These are phyloP conservation scores for Xerocomellus intermedius DNA, from an alignment of 768 basidiomycete genomes.

Conservation along the genomic window DNA sequence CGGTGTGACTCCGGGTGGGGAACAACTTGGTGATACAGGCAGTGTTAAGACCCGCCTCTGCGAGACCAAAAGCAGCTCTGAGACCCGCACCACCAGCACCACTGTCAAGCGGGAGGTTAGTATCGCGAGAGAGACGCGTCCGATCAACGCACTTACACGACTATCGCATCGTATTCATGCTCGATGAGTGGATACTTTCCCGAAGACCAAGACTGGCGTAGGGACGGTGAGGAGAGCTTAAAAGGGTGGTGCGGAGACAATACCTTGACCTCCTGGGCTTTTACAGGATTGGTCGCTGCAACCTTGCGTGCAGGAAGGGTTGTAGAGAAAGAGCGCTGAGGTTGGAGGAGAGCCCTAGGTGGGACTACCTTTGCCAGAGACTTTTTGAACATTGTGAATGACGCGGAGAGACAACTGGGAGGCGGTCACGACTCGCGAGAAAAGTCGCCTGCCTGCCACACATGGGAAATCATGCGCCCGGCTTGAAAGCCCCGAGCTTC, in stretches of 20 bases:
- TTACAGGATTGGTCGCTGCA: constrained; percentile 69
- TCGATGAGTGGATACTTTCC: constrained; percentile 97
- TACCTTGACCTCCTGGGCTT: constrained; percentile 83
- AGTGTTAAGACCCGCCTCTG: constrained; percentile 97
- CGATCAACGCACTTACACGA: constrained; percentile 71
- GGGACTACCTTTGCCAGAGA: constrained; percentile 41
- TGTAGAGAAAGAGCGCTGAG: constrained; percentile 62
- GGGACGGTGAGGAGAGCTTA: not conserved
- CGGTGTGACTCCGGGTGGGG: constrained; percentile 97
- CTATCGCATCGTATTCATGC: constrained; percentile 98
- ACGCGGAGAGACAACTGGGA: constrained; percentile 7
- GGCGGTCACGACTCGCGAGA: constrained; percentile 14
- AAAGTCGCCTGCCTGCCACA: too few relatives aligned
- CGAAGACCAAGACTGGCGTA: constrained; percentile 64
- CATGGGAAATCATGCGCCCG: too few relatives aligned
- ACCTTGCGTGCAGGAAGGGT: constrained; percentile 59
- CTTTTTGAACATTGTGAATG: constrained; percentile 60
- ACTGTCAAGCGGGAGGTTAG: constrained; percentile 41
- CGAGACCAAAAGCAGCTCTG: constrained; percentile 96
- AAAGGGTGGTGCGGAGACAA: constrained; percentile 9
- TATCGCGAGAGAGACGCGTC: not conserved
- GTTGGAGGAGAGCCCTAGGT: constrained; percentile 44
- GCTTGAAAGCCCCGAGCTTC: too few relatives aligned
- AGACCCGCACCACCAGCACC: constrained; percentile 98
- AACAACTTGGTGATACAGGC: constrained; percentile 99